Base-by-base conservation (phyloP, 768 basidiomycete genomes). In the Podaxis sp. region DNA sequence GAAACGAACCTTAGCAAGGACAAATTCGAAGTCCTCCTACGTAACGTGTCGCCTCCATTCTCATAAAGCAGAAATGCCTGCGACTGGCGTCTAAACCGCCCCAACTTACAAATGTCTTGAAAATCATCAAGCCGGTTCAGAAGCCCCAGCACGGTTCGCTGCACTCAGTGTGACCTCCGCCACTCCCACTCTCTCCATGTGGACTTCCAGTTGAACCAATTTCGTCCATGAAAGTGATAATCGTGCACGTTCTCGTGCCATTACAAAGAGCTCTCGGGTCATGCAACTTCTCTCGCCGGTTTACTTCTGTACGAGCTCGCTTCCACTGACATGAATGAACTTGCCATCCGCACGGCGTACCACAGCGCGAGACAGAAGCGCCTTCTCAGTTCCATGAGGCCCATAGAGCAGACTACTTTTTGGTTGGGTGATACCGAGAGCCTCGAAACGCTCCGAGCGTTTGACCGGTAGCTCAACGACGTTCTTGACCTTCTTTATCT, bases 171-270 rank as follows among this genome's bases (percentile, higher is more conserved):
- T 95, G 92, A 1, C 93, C 92, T 44, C 88, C 88, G 19, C 92
- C 91, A 55, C 92, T 92, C n/a, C 95, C 94, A 70, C 96, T 88
- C 72, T 95, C 93, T 9, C 96, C 94, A 72, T 96, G 78, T 66
- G 93, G 94, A 66, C 89, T 92, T 59, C 96, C 96, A 71, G 98
- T 99, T 19, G 93, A 95, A 77, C 98, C 96, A 66, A 99, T 98
- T 77, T 98, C 96, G 73, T 98, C 96, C 96, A 99, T 97, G 81
- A 99, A 98, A 73, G 98, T 97, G 77, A 99, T 97, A 75, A 90
- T 92, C 40, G 96, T 38, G 96, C 96, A 70, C 97, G 95, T 74
- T 97, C 96, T 65, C 95, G 77, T 2, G 96, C 96, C 96, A 97
- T 98, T 64, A 97, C 95, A 81, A 99, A 99, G 63, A 99, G 76